Evolutionary conservation across 805 yeast species (phyloP), one percentile per base, ranked within the genome.

Genomic region (Candida schatavii): DNA sequence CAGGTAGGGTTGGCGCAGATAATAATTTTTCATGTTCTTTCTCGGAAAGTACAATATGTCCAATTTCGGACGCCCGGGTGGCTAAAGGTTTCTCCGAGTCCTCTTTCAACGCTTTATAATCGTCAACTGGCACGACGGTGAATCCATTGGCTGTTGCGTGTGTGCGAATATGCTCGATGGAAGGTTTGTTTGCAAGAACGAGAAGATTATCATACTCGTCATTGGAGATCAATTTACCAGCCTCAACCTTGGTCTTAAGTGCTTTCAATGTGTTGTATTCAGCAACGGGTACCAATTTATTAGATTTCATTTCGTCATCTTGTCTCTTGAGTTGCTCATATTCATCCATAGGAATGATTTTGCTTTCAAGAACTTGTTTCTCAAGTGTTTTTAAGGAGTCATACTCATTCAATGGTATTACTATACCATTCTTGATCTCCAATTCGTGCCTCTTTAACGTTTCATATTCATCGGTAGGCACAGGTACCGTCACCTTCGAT

Each of bases 171-270:
- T 51, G 47, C 22, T 57, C 63, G 27, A 62, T 42, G 3, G 62
- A 48, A 7, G 64, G 62, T 42, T 56, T 64, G 23, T 57, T 51
- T 1, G 64, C 66, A 31, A 50, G 51, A 11, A 54, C 38, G 11
- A 61, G 50, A 35, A 69, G 52, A 23, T 64, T 59, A 19, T 67
- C 69, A 37, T 64, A 62, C 33, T 57, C 56, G 13, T 52, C 54
- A 13, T 44, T 36, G 18, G 49, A 37, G 4, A 57, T 36, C 9
- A 62, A 27, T 25, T 47, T 42, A 17, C 39, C 29, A 5, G 45
- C 37, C 4, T 34, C 30, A 19, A 26, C 39, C 40, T 36, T 35
- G 10, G 39, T n/a, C 34, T 47, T 44, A 5, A 32, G 46, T 13
- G 37, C 46, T 23, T 50, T 37, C 35, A 70, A 42, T 2, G 44